phyloP scores from a whole-genome alignment of 2,329 filamentous ascomycete species.

The Pseudogymnoascus sp. region DNA sequence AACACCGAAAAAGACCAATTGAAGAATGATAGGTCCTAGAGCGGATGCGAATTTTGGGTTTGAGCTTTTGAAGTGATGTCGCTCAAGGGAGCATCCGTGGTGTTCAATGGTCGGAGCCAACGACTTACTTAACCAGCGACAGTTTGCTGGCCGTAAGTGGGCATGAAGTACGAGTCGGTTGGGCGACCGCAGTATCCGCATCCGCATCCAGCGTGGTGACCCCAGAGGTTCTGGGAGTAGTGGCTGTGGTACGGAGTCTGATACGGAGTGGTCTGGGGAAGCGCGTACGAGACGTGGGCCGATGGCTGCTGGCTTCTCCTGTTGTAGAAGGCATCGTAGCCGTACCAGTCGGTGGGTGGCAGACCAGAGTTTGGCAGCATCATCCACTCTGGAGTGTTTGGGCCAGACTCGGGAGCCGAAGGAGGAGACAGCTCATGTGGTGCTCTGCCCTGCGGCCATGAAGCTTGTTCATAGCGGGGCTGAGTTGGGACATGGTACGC shows the following conservation, averaged over 20 bases:
- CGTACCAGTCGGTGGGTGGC: slow-evolving; percentile 45
- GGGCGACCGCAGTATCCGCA: slow-evolving; percentile 42
- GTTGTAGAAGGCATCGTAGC: slow-evolving; percentile 42
- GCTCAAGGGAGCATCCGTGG: neutral
- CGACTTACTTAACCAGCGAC: slow-evolving; percentile 32
- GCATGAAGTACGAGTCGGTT: slow-evolving; percentile 42
- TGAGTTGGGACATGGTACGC: slow-evolving; percentile 22
- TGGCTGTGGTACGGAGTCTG: slow-evolving; percentile 41
- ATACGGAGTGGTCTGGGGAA: slow-evolving; percentile 39
- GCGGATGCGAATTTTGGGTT: neutral
- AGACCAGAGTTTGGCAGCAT: slow-evolving; percentile 40
- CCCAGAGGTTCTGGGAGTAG: slow-evolving; percentile 37
- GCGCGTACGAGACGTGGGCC: slow-evolving; percentile 30
- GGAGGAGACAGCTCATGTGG: slow-evolving; percentile 40
- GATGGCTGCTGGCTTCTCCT: slow-evolving; percentile 27
- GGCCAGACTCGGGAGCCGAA: slow-evolving; percentile 46
- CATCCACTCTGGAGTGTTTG: slow-evolving; percentile 47
- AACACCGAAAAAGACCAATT: neutral
- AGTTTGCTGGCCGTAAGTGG: slow-evolving; percentile 39
- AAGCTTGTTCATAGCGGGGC: slow-evolving; percentile 21
- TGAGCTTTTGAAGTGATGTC: neutral
- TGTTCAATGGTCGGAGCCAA: neutral
- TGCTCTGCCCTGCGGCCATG: slow-evolving; percentile 28
- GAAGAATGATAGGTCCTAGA: neutral
- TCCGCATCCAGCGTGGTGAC: slow-evolving; percentile 39